These are phyloP conservation scores for Vickermania ingenoplastis DNA, from an alignment of 208 protist genomes.

Conservation along the genomic window DNA sequence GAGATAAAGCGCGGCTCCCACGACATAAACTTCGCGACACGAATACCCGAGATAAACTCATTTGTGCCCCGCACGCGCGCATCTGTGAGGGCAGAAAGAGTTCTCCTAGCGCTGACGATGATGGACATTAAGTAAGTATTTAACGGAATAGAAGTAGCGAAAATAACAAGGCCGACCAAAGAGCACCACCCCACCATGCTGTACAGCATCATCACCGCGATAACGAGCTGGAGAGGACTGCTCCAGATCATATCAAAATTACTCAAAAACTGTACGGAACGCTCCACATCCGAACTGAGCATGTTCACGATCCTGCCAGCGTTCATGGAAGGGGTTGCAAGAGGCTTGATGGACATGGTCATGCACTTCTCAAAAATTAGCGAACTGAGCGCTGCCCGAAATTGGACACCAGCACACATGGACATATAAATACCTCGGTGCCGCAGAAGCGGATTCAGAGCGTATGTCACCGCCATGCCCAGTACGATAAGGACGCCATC, in stretches of 20 bases:
- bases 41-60: constrained; percentile 88
- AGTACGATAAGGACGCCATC: background rate
- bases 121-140: constrained; percentile 37
- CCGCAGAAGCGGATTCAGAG: background rate
- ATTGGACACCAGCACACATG: background rate
- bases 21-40: constrained; percentile 90
- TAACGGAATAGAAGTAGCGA: constrained; percentile 60
- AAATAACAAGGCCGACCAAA: constrained; percentile 51
- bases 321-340: constrained; percentile 54
- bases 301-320: constrained; percentile 84
- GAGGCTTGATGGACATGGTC: constrained; percentile 19
- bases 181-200: constrained; percentile 49
- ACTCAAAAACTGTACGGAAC: constrained; percentile 25
- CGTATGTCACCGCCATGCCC: background rate
- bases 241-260: constrained; percentile 48
- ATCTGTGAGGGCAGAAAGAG: constrained; percentile 52
- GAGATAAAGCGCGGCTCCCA: constrained; percentile 75
- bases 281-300: constrained; percentile 60
- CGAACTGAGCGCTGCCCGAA: constrained; percentile 38
- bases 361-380: constrained; percentile 78
- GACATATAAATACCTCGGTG: background rate
- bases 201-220: constrained; percentile 36
- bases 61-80: constrained; percentile 83
- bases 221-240: constrained; percentile 50
- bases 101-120: constrained; percentile 11